Evolutionary conservation across 495 filamentous ascomycete species (phyloP).

Genomic region (Trichoderma gamsii): DNA sequence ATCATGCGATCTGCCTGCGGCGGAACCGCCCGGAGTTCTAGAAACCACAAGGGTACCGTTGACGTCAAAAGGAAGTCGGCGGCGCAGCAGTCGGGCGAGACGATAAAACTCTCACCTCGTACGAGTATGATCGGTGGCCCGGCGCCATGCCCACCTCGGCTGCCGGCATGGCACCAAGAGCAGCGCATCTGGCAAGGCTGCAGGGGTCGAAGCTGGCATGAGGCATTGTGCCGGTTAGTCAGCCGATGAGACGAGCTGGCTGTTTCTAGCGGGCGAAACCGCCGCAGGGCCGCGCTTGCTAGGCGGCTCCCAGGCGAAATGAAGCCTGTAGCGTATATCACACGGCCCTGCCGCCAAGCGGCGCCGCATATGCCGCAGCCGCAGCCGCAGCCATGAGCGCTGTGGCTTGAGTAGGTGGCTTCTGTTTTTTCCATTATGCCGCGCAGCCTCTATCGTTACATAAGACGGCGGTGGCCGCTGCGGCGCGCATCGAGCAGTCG

Average conservation of each 20-base stretch:
- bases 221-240: not conserved
- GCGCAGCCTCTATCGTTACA: not conserved
- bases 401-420: not conserved
- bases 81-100: not conserved
- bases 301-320: not conserved
- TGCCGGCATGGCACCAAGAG: not conserved
- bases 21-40: conserved; percentile 2
- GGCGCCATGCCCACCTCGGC: no score
- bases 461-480: not conserved
- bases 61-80: not conserved
- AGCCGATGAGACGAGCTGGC: not conserved
- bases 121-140: not conserved
- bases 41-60: not conserved
- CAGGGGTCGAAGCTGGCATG: not conserved
- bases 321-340: no score
- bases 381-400: not conserved
- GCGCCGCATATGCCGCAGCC: conserved; percentile 10
- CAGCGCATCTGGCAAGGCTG: not conserved
- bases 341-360: not conserved
- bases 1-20: not conserved
- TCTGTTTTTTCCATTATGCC: not conserved
- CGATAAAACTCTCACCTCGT: not conserved
- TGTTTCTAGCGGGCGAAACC: not conserved
- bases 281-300: conserved; percentile 6
- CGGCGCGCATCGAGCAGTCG: not conserved